These are phyloP conservation scores for Fragilariopsis cylindrus DNA, from an alignment of 108 stramenopile species.

Conservation along the genomic window DNA sequence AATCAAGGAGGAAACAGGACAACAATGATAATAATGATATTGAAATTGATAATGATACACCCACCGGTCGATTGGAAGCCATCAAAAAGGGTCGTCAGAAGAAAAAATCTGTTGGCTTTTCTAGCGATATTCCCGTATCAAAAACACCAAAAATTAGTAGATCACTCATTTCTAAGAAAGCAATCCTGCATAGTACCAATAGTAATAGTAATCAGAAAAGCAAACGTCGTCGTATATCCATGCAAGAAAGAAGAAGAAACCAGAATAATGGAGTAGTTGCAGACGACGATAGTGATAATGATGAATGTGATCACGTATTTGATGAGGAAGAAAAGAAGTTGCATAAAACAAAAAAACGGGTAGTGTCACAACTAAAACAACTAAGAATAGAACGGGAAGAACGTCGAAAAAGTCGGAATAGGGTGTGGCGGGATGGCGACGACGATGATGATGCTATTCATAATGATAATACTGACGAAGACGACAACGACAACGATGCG, in stretches of 20 bases:
- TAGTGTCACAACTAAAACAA: constrained; percentile 14
- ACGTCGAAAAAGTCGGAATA: constrained; percentile 20
- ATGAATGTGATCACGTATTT: neutral
- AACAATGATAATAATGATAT: neutral
- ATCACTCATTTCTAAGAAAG: constrained; percentile 1
- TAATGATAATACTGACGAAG: neutral
- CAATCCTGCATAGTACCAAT: neutral
- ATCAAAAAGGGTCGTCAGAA: constrained; percentile 21
- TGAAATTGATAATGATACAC: neutral
- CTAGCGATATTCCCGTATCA: neutral
- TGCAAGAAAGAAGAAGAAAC: constrained; percentile 26
- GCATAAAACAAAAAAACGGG: neutral
- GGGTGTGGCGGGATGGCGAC: constrained; percentile 9
- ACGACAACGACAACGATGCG: constrained; percentile 15
- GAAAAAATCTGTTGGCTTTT: constrained; percentile 20
- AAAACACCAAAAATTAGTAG: neutral
- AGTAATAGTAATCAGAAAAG: neutral
- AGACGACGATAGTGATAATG: constrained; percentile 9
- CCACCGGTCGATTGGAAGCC: constrained; percentile 23
- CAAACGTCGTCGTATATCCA: constrained; percentile 25
- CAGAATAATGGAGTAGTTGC: neutral
- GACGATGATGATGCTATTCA: neutral
- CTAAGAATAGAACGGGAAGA: constrained; percentile 28
- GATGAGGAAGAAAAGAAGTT: constrained; percentile 4
- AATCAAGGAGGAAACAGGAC: neutral